Base-by-base conservation (phyloP, 352 stramenopile genomes). In the Phytopythium mirpurense region DNA sequence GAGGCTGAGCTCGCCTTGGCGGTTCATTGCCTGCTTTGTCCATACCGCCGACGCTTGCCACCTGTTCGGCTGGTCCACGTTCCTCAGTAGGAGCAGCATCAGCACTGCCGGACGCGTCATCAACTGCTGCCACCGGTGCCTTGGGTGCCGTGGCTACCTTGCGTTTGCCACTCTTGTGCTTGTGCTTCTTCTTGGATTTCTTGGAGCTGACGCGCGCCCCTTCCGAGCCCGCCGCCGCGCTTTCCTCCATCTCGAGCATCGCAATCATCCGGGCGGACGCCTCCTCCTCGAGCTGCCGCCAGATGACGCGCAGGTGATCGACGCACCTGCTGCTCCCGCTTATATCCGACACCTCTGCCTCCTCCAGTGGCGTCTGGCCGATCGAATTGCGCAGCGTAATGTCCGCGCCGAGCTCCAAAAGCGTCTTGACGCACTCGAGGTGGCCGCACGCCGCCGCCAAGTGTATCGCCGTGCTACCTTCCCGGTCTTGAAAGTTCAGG, bases 191-290 rank as follows among this genome's bases (percentile, higher is more conserved):
- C 62, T 86, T 91, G 56, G 19, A 66, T 51, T 75, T 83, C 47
- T 83, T 88, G 32, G 38, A 54, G 27, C 36, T 67, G 2, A 41
- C 24, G 23, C 38, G 46, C 31, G 36, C 23, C 40, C 36, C 15
- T 65, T 10, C 19, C 49, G 24, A 18, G 14, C 3, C 8, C 9
- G 43, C 34, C 4, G 31, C 36, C 3, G 56, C 46, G n/a, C 68
- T 64, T 46, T 88, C 80, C 48, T 93, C 83, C 70, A 91, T 83
- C 61, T 93, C 80, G 2, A 93, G 62, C 83, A 93, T 93, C 8
- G 72, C 68, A 65, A 90, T 82, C 83, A 91, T 93, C 2, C 81
- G 72, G 16, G 73, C 69, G 0, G 81, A 75, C 1, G 81, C 83
- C 56, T 93, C 80, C 51, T 93, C 80, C 62, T 93, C 83, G 15